A percentile compares a stretch with the other conserved stretches of the same genome.
These are phyloP conservation scores for Corymbia calophylla DNA, from an alignment of 441 rosid genomes.

Conservation along the genomic window DNA sequence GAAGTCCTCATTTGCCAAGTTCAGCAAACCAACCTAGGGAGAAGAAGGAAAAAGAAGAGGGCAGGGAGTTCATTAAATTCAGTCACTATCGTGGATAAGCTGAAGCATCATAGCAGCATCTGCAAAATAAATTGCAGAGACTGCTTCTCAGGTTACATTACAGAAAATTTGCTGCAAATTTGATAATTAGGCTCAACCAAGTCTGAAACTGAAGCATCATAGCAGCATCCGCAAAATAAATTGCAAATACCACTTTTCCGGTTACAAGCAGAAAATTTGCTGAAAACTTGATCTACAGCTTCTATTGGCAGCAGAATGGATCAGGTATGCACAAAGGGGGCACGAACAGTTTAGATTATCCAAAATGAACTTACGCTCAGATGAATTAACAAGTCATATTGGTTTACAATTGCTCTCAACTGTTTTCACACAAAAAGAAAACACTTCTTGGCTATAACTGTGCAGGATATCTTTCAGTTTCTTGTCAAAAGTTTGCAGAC, in stretches of 20 bases:
- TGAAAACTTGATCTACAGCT: background rate
- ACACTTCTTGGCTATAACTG: background rate
- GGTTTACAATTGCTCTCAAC: background rate
- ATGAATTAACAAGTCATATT: background rate
- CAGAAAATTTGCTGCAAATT: background rate
- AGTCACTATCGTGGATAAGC: background rate
- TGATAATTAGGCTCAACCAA: background rate
- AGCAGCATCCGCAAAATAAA: background rate
- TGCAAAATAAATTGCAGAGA: background rate
- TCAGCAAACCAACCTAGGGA: slow-evolving; percentile 73
- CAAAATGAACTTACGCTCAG: background rate
- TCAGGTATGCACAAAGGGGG: background rate
- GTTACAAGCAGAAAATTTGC: background rate
- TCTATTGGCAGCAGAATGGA: background rate
- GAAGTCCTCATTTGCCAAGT: slow-evolving; percentile 93
- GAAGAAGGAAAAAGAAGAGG: slow-evolving; percentile 3
- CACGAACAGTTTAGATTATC: background rate
- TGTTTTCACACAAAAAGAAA: background rate
- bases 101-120: background rate
- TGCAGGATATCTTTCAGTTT: background rate
- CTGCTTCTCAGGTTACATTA: background rate
- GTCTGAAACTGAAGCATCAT: background rate
- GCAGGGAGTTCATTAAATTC: background rate
- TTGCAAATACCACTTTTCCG: background rate
- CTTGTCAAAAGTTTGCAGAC: background rate